These are phyloP conservation scores for Epichloe amarillans DNA, from an alignment of 2,329 filamentous ascomycete genomes.

Conservation along the genomic window DNA sequence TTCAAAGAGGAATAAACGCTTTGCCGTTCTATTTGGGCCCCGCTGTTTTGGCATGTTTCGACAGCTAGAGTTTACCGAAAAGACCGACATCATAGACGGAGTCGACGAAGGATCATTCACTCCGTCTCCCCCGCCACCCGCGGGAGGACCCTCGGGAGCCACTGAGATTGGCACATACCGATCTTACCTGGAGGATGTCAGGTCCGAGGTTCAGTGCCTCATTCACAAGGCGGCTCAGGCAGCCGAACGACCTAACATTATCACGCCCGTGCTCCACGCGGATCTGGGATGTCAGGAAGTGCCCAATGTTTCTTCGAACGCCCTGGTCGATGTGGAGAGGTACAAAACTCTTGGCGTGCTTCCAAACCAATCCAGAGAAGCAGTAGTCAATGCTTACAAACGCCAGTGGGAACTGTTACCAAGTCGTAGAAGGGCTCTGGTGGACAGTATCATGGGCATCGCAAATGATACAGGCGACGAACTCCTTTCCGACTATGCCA, in stretches of 20 bases:
- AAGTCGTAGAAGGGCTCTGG: conserved; percentile 15
- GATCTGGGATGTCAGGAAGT: conserved; percentile 20
- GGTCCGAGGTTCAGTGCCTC: conserved; percentile 33
- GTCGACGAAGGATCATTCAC: conserved; percentile 26
- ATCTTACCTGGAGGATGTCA: conserved; percentile 36
- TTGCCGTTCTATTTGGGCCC: conserved; percentile 38
- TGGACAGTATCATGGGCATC: conserved; percentile 20
- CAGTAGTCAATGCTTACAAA: conserved; percentile 25
- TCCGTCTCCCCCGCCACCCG: conserved; percentile 21
- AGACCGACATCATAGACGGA: conserved; percentile 22
- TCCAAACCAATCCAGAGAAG: conserved; percentile 21
- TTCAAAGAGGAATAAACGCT: conserved; percentile 43
- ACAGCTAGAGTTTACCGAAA: conserved; percentile 35
- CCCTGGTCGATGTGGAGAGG: conserved; percentile 18
- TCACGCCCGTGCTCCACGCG: conserved; percentile 18
- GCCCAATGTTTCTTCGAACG: conserved; percentile 12
- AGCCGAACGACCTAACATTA: conserved; percentile 17
- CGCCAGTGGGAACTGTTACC: conserved; percentile 26
- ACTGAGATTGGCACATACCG: conserved; percentile 29
- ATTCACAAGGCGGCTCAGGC: conserved; percentile 22
- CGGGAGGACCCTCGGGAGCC: conserved; percentile 17
- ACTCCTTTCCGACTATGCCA: conserved; percentile 22
- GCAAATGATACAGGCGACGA: conserved; percentile 23
- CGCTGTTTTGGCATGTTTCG: conserved; percentile 35
- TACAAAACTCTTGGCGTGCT: conserved; percentile 26